phyloP scores from a whole-genome alignment of 345 rosid genomes.

The Citrus reticulata region DNA sequence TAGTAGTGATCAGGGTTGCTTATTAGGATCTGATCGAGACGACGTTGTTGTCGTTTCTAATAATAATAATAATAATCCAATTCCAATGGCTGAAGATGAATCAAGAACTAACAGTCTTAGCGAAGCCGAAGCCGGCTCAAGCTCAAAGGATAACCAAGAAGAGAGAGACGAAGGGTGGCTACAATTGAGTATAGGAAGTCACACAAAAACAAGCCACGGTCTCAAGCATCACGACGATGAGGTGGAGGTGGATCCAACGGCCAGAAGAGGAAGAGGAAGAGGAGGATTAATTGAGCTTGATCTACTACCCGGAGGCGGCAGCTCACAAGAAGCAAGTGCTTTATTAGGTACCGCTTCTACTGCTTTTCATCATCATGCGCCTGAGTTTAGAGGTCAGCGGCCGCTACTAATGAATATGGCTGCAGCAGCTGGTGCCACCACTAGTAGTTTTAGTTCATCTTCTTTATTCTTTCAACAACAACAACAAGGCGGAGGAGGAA shows the following conservation, averaged over 20 bases:
- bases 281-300: slow-evolving; percentile 60
- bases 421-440: too few species aligned
- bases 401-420: slow-evolving; percentile 4
- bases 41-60: slow-evolving; percentile 4
- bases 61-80: neutral
- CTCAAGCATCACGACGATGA: slow-evolving; percentile 8
- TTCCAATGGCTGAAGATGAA: slow-evolving; percentile 80
- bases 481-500: slow-evolving; percentile 6
- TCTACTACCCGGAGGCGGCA: slow-evolving; percentile 42
- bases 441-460: slow-evolving; percentile 22
- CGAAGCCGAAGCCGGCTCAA: slow-evolving; percentile 53
- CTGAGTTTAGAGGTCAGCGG: slow-evolving; percentile 31
- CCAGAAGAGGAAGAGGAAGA: slow-evolving; percentile 28
- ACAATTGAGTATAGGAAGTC: slow-evolving; percentile 66
- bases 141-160: slow-evolving; percentile 50
- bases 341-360: slow-evolving; percentile 23
- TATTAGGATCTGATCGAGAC: slow-evolving; percentile 55
- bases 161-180: slow-evolving; percentile 74
- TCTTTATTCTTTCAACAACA: slow-evolving; percentile 41
- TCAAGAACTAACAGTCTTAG: slow-evolving; percentile 62
- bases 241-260: slow-evolving; percentile 29
- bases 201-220: slow-evolving; percentile 21
- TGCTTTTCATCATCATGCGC: slow-evolving; percentile 24
- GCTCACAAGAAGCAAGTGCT: slow-evolving; percentile 20
- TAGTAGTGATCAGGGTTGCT: slow-evolving; percentile 24